Evolutionary conservation across 2,329 filamentous ascomycete species (phyloP), one percentile per base, ranked within the genome.

Genomic region (Polytolypa hystricis): DNA sequence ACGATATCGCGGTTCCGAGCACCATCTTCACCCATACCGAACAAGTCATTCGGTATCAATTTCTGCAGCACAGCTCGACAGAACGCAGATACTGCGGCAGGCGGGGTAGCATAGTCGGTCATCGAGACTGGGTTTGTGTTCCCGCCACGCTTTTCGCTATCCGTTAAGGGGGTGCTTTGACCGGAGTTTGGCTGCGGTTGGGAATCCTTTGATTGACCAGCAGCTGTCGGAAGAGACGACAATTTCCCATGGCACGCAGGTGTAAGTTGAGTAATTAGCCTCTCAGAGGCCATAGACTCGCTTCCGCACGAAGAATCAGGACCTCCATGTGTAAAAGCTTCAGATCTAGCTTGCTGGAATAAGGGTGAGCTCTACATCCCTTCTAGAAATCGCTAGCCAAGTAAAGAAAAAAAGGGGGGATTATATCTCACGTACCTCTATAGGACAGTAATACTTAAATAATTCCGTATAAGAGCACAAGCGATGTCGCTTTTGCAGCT

Each of bases 381-480:
- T n/a, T n/a, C n/a, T n/a, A n/a, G n/a, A n/a, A n/a, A n/a, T n/a
- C n/a, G n/a, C n/a, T n/a, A n/a, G n/a, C n/a, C n/a, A n/a, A n/a
- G n/a, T n/a, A 25, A 7, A 25, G 31, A 44, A 10, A 41, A 42
- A 43, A 27, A 44, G 32, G 39, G 31, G 35, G 33, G 20, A 19
- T 11, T 21, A 7, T 17, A 28, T 9, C 16, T 4, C 11, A 41
- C 60, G 47, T 54, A 69, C 68, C 42, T 55, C 47, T 47, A 56
- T 43, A 35, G 85, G 79, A 54, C 91, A 98, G 55, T 96, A 85
- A 58, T 94, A 70, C 11, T 76, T 70, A 17, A 98, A 61, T 31
- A 96, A 62, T 43, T 81, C 72, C n/a, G 69, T 66, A 56, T 95
- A 96, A 0, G 86, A 75, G 54, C 87, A 96, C 15, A 74, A 73